Base-by-base conservation (phyloP, 495 filamentous ascomycete species). In the Pyrenopolyporus hunteri region DNA sequence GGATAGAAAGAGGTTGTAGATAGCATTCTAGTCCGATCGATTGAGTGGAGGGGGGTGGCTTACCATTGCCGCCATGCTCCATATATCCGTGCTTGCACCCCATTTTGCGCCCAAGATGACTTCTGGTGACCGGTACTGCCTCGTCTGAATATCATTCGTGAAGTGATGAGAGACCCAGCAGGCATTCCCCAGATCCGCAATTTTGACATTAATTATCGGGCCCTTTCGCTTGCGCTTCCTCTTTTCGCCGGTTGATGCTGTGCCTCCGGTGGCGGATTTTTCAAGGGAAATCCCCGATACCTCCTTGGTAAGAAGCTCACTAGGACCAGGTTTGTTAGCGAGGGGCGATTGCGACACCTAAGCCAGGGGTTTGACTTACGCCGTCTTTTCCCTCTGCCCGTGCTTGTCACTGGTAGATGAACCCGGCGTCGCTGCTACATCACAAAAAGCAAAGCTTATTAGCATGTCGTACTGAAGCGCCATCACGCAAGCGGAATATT, bases 61-160 rank as follows among this genome's bases (percentile, higher is more conserved):
- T 80, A 98, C 95, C 94, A 99, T 99, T 64, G 89, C 89, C 17
- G 95, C 91, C 94, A 99, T 99, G 76, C 95, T 98, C 94, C 94
- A 99, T 13, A 99, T 88, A 72, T 99, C 94, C 1, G 94, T 98
- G 69, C 94, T 98, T 3, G 94, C 94, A 46, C 94, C 94, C 94
- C 94, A 99, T 77, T 97, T 98, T 1, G 92, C 86, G 35, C 94
- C 94, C 13, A 99, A 76, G 37, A 99, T 98, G 22, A 99, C 94
- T 73, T 99, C 94, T 2, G 94, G 94, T 0, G 94, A 98, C 16
- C 94, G 84, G 74, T 99, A 99, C 74, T 99, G 94, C 66, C 94
- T 84, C 6, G 94, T 99, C 67, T 99, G 94, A 59, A 99, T 99
- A 70, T 99, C 94, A 67, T 99, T 97, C 62, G 94, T 99, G 76